Evolutionary conservation across 768 basidiomycete species (phyloP).

Genomic region (Galerina sulciceps): DNA sequence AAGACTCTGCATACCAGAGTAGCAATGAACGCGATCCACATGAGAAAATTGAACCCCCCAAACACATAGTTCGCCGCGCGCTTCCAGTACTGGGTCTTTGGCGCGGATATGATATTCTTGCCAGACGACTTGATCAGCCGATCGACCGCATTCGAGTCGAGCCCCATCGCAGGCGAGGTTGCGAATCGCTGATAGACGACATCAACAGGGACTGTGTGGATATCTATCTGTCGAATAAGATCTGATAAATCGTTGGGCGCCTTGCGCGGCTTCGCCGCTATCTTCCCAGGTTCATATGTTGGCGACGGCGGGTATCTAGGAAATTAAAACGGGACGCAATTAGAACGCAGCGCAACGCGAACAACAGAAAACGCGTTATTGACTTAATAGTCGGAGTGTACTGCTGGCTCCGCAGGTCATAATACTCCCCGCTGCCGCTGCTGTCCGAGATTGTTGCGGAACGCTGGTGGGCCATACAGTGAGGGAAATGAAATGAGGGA

Average conservation of each 20-base stretch:
- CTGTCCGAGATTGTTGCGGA: too few relatives aligned
- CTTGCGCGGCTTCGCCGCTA: background rate
- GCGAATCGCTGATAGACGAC: conserved; percentile 49
- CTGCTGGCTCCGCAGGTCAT: too few relatives aligned
- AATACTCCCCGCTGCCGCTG: too few relatives aligned
- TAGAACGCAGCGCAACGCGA: background rate
- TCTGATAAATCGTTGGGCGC: conserved; percentile 35
- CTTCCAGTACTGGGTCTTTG: conserved; percentile 48
- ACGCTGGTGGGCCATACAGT: too few relatives aligned
- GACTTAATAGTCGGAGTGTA: too few relatives aligned
- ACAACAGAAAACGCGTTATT: too few relatives aligned
- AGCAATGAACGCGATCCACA: conserved; percentile 58
- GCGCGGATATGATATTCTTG: conserved; percentile 54
- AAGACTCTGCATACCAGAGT: conserved; percentile 40
- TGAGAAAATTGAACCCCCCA: conserved; percentile 60
- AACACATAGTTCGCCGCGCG: conserved; percentile 58
- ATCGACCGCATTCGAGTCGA: conserved; percentile 50
- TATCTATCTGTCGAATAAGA: conserved; percentile 51
- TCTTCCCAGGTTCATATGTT: conserved; percentile 1
- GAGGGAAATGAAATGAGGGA: too few relatives aligned
- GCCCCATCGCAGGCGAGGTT: conserved; percentile 44
- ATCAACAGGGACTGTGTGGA: conserved; percentile 45
- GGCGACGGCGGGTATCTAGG: conserved; percentile 1
- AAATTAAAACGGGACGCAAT: background rate
- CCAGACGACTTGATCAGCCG: conserved; percentile 38